phyloP scores from a whole-genome alignment of 108 stramenopile genomes.

The Chaetoceros muelleri region DNA sequence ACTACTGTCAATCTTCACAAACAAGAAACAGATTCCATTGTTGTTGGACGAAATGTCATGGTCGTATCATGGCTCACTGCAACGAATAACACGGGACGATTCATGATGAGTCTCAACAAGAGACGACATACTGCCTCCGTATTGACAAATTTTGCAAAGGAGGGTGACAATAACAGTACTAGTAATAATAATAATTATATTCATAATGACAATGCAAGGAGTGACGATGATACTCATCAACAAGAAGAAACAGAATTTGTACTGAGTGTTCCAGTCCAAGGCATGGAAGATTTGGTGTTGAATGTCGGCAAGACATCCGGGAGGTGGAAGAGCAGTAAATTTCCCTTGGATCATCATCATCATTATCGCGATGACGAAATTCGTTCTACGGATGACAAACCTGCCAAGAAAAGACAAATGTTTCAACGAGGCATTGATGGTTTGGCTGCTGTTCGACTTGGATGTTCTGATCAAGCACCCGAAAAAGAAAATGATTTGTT shows the following conservation, averaged over 20 bases:
- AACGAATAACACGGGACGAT: constrained; percentile 51
- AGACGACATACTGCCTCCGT: constrained; percentile 35
- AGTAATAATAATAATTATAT: not conserved
- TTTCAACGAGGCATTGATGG: constrained; percentile 24
- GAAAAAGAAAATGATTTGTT: constrained; percentile 11
- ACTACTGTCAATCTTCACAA: constrained; percentile 10
- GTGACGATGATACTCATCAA: too few species aligned
- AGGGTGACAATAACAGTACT: not conserved
- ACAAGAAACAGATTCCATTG: not conserved
- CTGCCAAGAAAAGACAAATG: not conserved
- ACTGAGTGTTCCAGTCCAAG: constrained; percentile 38
- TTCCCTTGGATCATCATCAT: constrained; percentile 4
- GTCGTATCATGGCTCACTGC: constrained; percentile 67
- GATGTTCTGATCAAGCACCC: not conserved
- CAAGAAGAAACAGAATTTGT: constrained; percentile 24
- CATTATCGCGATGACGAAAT: not conserved
- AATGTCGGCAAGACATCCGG: constrained; percentile 42
- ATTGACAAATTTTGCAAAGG: constrained; percentile 9
- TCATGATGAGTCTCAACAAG: constrained; percentile 50
- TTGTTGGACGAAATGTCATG: constrained; percentile 38
- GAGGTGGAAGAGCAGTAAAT: constrained; percentile 30
- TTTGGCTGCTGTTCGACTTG: constrained; percentile 20
- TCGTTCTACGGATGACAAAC: not conserved
- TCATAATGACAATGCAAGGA: not conserved
- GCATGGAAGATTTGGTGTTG: constrained; percentile 44